These are phyloP conservation scores for Lomentospora prolificans DNA, from an alignment of 2,329 filamentous ascomycete species.

Conservation along the genomic window DNA sequence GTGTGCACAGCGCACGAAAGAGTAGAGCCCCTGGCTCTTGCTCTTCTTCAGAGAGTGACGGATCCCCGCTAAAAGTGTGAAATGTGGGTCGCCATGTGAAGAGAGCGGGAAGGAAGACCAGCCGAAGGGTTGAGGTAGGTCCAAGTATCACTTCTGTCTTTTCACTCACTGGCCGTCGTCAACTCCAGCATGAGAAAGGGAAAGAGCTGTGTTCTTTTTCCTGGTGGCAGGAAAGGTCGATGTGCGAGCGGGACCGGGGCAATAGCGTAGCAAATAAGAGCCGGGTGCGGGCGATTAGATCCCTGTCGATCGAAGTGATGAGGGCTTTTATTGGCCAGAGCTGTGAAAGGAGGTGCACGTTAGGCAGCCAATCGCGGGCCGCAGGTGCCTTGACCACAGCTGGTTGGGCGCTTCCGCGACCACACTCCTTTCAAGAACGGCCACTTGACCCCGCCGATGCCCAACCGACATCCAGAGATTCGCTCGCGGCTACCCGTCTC, in stretches of 20 bases:
- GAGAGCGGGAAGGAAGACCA: neutral
- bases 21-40: neutral
- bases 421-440: slow-evolving; percentile 7
- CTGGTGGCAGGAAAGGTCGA: neutral
- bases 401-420: slow-evolving; percentile 22
- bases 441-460: slow-evolving; percentile 4
- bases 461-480: slow-evolving; percentile 6
- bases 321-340: slow-evolving; percentile 22
- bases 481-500: slow-evolving; percentile 2
- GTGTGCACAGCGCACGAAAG: neutral
- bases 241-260: slow-evolving; percentile 1
- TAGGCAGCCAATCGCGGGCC: slow-evolving; percentile 25
- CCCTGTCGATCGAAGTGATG: slow-evolving; percentile 25
- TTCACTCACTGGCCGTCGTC: no score
- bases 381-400: slow-evolving; percentile 18
- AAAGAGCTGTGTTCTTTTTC: slow-evolving; percentile 1
- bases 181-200: no score
- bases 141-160: neutral
- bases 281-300: slow-evolving; percentile 23
- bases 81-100: neutral
- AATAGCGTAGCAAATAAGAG: slow-evolving; percentile 6
- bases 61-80: neutral
- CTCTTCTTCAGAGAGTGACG: neutral
- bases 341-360: slow-evolving; percentile 17
- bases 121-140: neutral